Conservation (phyloP, 768 basidiomycete species). For the Albatrellus ellisii region DNA sequence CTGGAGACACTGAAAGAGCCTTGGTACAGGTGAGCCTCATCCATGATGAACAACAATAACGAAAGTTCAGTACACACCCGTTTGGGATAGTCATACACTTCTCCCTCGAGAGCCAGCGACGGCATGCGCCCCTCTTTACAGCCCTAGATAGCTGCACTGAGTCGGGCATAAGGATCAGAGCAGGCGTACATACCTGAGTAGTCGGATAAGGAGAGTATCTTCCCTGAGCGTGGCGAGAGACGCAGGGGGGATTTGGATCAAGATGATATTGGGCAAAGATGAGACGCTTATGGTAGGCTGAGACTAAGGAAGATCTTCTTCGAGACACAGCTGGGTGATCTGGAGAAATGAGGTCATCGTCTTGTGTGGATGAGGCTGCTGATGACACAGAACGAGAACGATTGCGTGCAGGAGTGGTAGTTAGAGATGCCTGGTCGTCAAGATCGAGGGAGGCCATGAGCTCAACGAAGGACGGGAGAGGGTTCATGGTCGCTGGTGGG, state of each 20-base stretch:
- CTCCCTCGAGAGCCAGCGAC: constrained; percentile 14
- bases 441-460: constrained; percentile 78
- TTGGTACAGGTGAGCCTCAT: too few species aligned
- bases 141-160: constrained; percentile 11
- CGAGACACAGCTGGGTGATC: too few species aligned
- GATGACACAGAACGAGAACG: constrained; percentile 24
- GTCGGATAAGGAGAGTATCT: constrained; percentile 22
- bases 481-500: constrained; percentile 33
- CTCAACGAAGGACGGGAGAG: constrained; percentile 79
- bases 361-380: constrained; percentile 27
- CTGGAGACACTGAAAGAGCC: constrained; percentile 20
- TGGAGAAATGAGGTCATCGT: constrained; percentile 13
- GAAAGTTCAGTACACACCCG: too few species aligned
- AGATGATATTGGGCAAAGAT: too few species aligned
- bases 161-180: background rate
- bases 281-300: too few species aligned
- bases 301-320: too few species aligned
- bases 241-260: constrained; percentile 15
- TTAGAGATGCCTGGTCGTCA: constrained; percentile 27
- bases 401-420: constrained; percentile 14
- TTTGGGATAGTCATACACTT: constrained; percentile 12
- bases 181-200: constrained; percentile 17
- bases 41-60: too few species aligned
- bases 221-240: constrained; percentile 12
- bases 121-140: constrained; percentile 21